Percentiles rank a stretch among this genome's conserved stretches.
Conservation (phyloP, 2,329 filamentous ascomycete genomes). For the Arthrinium puccinioides region DNA sequence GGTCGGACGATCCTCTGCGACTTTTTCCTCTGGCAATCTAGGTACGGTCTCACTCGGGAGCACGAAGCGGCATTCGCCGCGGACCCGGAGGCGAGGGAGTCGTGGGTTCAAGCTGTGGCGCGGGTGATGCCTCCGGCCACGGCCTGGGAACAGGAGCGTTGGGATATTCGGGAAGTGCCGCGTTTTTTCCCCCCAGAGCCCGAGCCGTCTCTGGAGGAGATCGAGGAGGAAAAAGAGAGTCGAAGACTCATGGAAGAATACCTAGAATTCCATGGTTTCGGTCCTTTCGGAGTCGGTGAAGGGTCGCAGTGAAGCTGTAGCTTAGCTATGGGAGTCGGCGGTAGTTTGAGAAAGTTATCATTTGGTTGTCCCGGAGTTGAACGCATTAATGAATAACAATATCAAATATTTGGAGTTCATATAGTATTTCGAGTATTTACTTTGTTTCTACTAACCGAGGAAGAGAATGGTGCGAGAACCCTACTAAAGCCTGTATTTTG, state of each 20-base stretch:
- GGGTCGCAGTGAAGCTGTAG: not conserved
- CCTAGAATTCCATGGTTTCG: not conserved
- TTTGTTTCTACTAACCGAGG: not conserved
- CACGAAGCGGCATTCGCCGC: constrained; percentile 7
- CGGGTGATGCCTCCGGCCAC: constrained; percentile 13
- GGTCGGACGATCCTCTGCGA: constrained; percentile 8
- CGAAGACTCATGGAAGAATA: not conserved
- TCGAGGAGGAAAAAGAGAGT: not conserved
- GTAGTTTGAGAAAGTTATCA: not conserved
- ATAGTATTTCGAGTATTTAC: not conserved
- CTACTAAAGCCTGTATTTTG: too few species aligned
- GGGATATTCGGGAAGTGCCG: constrained; percentile 8
- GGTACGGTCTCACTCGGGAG: constrained; percentile 3
- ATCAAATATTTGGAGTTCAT: not conserved
- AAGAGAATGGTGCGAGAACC: not conserved
- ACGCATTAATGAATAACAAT: too few species aligned
- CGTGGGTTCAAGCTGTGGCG: constrained; percentile 7
- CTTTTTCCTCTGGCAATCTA: constrained; percentile 5
- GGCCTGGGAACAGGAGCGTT: constrained; percentile 13
- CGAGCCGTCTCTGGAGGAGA: not conserved
- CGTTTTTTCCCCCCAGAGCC: not conserved
- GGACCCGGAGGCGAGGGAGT: constrained; percentile 9
- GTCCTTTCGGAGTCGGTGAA: not conserved
- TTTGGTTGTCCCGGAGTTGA: too few species aligned
- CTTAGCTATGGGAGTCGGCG: not conserved